Base-by-base conservation (phyloP, 768 basidiomycete genomes). In the Tubosaeta sp. region DNA sequence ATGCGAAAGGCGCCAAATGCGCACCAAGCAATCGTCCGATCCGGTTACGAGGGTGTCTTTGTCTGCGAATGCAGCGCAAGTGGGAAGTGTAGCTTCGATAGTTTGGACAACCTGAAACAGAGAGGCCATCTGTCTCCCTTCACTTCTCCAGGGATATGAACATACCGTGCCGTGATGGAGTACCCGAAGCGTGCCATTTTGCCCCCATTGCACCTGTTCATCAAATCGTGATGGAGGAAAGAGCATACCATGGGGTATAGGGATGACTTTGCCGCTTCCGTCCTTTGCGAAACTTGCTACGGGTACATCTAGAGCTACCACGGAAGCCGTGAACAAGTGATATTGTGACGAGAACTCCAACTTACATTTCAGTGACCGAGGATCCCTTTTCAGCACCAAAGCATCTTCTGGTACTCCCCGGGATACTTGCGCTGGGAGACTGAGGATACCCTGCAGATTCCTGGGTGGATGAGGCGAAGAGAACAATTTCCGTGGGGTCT, bases 401-500 rank as follows among this genome's bases (percentile, higher is more conserved):
- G 83, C 81, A 63, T 95, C 90, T 66, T 96, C 94, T 49, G 87
- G 87, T 27, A 95, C 75, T 3, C 94, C 94, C 56, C 87, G 83
- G 8, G 83, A 68, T 2, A 74, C 74, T 3, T 85, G 86, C 4
- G 86, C 67, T 0, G 94, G 90, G 14, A 96, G 75, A 21, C 81
- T 84, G 3, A 79, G 74, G n/a, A 81, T 66, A 0, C 91, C 90
- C 44, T 87, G 79, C 63, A 84, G 76, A 54, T 83, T 81, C 27
- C 92, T 78, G 24, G 75, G 70, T 0, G 92, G 91, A 74, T 96
- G 94, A 3, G 89, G 78, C 0, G 71, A 59, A 8, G 69, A 76
- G 68, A 96, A 97, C 8, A 96, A 77, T 62, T 91, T 93, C 24
- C 84, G 77, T 10, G 94, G 94, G 0, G 94, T 95, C 70, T 95